These are phyloP conservation scores for Teratosphaeriaceae sp. DNA, from an alignment of 2,329 filamentous ascomycete genomes.

Conservation along the genomic window DNA sequence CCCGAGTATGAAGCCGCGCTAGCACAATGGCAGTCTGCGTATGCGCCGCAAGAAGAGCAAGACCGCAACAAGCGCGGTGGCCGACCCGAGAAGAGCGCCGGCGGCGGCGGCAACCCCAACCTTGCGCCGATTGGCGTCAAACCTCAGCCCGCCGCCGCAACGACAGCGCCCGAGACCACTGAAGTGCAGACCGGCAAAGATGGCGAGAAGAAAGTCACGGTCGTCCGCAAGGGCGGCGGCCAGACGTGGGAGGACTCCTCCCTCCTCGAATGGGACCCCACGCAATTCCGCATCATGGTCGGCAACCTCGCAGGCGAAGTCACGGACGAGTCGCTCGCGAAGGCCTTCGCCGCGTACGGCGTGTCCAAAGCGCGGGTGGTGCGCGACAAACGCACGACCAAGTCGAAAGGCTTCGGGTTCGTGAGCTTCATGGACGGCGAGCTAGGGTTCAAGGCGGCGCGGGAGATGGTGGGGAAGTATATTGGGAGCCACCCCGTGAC, in stretches of 20 bases:
- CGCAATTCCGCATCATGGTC: conserved; percentile 90
- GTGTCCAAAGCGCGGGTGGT: conserved; percentile 91
- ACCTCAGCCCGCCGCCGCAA: not conserved
- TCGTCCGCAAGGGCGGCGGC: conserved; percentile 80
- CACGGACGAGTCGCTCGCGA: conserved; percentile 89
- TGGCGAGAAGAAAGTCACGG: conserved; percentile 60
- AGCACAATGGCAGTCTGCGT: conserved; percentile 77
- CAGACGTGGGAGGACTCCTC: conserved; percentile 86
- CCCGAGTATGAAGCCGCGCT: conserved; percentile 86
- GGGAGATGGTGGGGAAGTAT: conserved; percentile 99
- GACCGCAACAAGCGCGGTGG: conserved; percentile 13
- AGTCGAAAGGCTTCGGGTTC: conserved; percentile 94
- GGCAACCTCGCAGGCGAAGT: conserved; percentile 96
- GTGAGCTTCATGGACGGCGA: conserved; percentile 93
- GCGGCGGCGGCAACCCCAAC: conserved; percentile 8
- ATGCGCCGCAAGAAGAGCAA: conserved; percentile 22
- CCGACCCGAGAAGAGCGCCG: conserved; percentile 7
- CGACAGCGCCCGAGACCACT: not conserved
- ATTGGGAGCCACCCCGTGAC: conserved; percentile 85
- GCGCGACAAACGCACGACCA: conserved; percentile 90
- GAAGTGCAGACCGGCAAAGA: conserved; percentile 1
- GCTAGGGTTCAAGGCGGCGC: conserved; percentile 91
- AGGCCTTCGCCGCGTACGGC: conserved; percentile 88
- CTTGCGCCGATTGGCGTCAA: conserved; percentile 6
- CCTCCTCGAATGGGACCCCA: conserved; percentile 91